phyloP scores from a whole-genome alignment of 129 eudicot species.

The Flaveria robusta region DNA sequence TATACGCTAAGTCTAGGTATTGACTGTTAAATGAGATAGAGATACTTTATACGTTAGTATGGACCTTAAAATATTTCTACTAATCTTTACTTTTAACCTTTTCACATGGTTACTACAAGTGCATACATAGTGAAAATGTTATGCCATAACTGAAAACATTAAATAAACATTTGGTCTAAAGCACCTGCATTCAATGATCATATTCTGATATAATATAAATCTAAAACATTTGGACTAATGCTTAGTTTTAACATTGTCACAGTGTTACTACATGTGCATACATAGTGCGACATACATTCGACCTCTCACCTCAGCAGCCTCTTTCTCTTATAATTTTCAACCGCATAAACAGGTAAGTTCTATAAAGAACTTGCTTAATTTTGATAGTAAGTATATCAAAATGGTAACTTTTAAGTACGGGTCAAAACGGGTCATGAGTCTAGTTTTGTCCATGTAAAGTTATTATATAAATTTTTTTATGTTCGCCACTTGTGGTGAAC shows the following conservation, averaged over 20 bases:
- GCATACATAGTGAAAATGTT: neutral
- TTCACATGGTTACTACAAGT: neutral
- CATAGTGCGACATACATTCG: constrained; percentile 7
- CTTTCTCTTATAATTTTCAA: constrained; percentile 7
- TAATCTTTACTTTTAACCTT: too few relatives aligned
- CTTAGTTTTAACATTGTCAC: neutral
- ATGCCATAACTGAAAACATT: neutral
- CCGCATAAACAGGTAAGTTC: constrained; percentile 6
- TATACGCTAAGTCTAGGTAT: neutral
- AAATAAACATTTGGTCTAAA: neutral
- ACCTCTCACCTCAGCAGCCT: constrained; percentile 15
- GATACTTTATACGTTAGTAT: neutral
- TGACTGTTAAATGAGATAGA: neutral
- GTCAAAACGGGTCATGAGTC: neutral
- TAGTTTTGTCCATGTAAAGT: too few relatives aligned
- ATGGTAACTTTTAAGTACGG: neutral
- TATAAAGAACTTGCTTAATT: neutral
- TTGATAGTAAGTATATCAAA: neutral
- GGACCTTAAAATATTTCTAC: neutral
- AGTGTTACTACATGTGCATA: constrained; percentile 20
- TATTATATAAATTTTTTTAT: too few relatives aligned
- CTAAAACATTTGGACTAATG: neutral
- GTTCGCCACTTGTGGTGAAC: too few relatives aligned
- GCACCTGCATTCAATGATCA: neutral
- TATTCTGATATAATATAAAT: neutral